Base-by-base conservation (phyloP, 1,284 basidiomycete species). In the Termitomyces sp. region DNA sequence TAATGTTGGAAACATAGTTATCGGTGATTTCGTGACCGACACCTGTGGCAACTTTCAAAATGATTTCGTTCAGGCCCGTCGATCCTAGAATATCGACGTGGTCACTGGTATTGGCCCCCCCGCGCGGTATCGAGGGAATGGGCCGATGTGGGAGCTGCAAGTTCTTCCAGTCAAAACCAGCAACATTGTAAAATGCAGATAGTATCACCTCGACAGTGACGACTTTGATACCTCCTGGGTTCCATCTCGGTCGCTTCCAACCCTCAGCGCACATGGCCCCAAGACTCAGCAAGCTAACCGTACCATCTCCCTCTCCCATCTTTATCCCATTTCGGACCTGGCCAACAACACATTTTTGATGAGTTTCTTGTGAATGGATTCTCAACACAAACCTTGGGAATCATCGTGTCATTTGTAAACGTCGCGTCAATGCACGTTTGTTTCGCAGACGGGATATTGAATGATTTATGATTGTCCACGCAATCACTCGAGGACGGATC, bases 181-280 rank as follows among this genome's bases (percentile, higher is more conserved):
- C 15, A 24, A 15, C 13, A 15, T 40, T 19, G 19, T 3, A 6
- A 19, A 15, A 5, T 21, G 17, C 30, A 30, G 31, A 46, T 24
- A 30, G 6, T 17, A 19, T 60, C 59, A 88, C 84, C 79, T 98
- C 95, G 60, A 95, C 86, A 3, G 94, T 97, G 15, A 88, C 82
- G 34, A 98, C 77, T 62, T 84, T 78, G 63, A 95, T 92, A 15
- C 89, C 83, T n/a, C 86, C 89, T 1, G 97, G 97, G 70, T 99
- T 99, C 90, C 94, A 99, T 50, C 86, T 78, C 59, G 81, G 79
- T 53, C 86, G 79, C 70, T 94, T 93, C 96, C 96, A 98, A 2
- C 94, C 96, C 65, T 92, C 90, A 6, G 88, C 86, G 65, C 96
- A 98, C 94, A 99, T 98, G 6, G 91, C 86, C 7, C 95, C 96